A percentile compares a stretch with the other conserved stretches of the same genome.
Evolutionary conservation across 192 early-diverging fungal genomes (phyloP).

Genomic region (Coemansia sp.): DNA sequence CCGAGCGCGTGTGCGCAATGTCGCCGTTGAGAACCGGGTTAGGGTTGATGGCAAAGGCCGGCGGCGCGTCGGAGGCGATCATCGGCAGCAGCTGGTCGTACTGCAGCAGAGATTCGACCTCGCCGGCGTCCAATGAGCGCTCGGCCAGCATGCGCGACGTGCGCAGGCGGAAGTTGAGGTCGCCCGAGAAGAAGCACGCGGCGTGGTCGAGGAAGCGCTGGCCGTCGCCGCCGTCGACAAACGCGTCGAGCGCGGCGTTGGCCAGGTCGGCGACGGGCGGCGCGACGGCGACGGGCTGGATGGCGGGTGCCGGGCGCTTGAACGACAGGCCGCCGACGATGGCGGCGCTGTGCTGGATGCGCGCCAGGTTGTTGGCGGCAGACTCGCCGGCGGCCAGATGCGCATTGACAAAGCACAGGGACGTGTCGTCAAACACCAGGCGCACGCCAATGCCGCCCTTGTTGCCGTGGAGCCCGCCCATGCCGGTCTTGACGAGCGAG

Average conservation of each 20-base stretch:
- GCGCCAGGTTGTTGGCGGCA: slow-evolving; percentile 69
- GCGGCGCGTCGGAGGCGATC: slow-evolving; percentile 12
- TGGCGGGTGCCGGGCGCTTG: slow-evolving; percentile 14
- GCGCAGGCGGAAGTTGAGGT: slow-evolving; percentile 93
- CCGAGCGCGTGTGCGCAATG: slow-evolving; percentile 17
- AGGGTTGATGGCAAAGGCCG: slow-evolving; percentile 5
- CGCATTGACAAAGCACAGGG: slow-evolving; percentile 81
- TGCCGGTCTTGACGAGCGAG: slow-evolving; percentile 85
- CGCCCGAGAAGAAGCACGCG: slow-evolving; percentile 78
- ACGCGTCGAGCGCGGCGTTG: slow-evolving; percentile 49
- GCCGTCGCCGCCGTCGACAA: slow-evolving; percentile 82
- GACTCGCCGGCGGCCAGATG: slow-evolving; percentile 93
- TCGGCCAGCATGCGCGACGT: slow-evolving; percentile 65
- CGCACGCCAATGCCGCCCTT: slow-evolving; percentile 90
- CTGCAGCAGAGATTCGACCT: slow-evolving; percentile 59
- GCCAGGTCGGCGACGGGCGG: slow-evolving; percentile 64
- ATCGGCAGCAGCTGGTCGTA: slow-evolving; percentile 63
- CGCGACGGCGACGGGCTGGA: not conserved
- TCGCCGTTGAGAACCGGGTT: not conserved
- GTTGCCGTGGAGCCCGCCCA: slow-evolving; percentile 86
- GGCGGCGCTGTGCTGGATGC: slow-evolving; percentile 60
- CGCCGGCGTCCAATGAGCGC: slow-evolving; percentile 53
- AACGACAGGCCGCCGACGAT: slow-evolving; percentile 52
- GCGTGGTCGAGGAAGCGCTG: slow-evolving; percentile 77
- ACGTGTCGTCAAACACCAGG: slow-evolving; percentile 78